Percentiles rank a stretch among this genome's conserved stretches.
These are phyloP conservation scores for Leccinum uliginosum DNA, from an alignment of 768 basidiomycete genomes.

Conservation along the genomic window DNA sequence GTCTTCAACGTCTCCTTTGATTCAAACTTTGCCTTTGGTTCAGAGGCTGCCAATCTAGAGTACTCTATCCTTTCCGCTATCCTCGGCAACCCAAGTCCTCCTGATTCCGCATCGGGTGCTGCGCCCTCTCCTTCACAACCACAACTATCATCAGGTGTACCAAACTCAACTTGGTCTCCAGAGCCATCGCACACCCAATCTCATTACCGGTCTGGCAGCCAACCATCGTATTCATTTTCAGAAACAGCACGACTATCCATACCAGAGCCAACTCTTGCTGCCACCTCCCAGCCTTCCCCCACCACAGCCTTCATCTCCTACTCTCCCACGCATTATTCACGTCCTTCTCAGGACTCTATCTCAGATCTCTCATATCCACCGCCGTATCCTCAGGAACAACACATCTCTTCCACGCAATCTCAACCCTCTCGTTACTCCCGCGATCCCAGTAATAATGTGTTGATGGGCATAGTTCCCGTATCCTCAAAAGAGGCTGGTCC, in stretches of 20 bases:
- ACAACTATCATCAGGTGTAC: conserved; percentile 20
- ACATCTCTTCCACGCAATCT: conserved; percentile 18
- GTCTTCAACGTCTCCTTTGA: conserved; percentile 62
- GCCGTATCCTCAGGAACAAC: conserved; percentile 23
- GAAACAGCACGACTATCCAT: conserved; percentile 31
- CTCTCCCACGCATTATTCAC: conserved; percentile 31
- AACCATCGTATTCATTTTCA: conserved; percentile 20
- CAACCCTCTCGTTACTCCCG: conserved; percentile 46
- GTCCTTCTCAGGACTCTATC: conserved; percentile 28
- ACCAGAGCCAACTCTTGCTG: conserved; percentile 28
- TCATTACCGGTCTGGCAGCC: conserved; percentile 20
- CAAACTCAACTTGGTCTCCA: conserved; percentile 36
- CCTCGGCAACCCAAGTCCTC: conserved; percentile 69
- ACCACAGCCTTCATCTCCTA: conserved; percentile 30
- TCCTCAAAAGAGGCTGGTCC: conserved; percentile 25
- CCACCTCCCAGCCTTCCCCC: conserved; percentile 24
- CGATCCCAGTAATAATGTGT: conserved; percentile 40
- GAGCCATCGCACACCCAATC: conserved; percentile 33
- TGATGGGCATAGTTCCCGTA: conserved; percentile 30
- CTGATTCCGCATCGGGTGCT: conserved; percentile 26
- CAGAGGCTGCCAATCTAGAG: conserved; percentile 89
- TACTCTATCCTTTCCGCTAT: conserved; percentile 94
- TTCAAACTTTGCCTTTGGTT: conserved; percentile 65
- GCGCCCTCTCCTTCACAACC: conserved; percentile 29
- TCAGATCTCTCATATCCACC: conserved; percentile 37